Evolutionary conservation across 225 moss, liverwort and hornwort species (phyloP).

Genomic region (Pleurozium schreberi): DNA sequence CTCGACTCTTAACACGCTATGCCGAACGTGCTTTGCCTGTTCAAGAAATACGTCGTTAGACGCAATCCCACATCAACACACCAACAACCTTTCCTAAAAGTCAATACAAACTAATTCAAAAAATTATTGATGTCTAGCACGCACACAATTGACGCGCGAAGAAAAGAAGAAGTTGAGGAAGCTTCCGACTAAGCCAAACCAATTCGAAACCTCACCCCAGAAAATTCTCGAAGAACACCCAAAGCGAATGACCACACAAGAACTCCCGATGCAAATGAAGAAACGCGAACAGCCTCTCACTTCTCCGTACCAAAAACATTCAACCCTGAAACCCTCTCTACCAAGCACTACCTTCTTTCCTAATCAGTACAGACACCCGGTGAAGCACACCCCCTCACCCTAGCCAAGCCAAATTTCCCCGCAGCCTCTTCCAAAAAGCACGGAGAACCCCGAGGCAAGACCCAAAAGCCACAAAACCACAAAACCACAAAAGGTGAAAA

Average conservation of each 20-base stretch:
- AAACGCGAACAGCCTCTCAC: not conserved
- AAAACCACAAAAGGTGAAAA: not conserved
- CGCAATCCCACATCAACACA: not conserved
- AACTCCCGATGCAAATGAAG: not conserved
- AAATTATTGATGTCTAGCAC: not conserved
- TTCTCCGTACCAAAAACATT: not conserved
- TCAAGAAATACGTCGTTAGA: not conserved
- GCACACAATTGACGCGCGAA: not conserved
- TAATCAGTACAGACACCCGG: not conserved
- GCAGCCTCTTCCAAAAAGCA: not conserved
- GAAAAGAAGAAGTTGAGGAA: not conserved
- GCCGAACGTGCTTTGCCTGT: not conserved
- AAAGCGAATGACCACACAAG: not conserved
- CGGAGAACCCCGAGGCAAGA: not conserved
- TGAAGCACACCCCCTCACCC: not conserved
- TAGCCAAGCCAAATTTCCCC: not conserved
- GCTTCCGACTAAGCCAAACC: not conserved
- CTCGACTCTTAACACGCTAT: not conserved
- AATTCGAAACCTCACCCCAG: not conserved
- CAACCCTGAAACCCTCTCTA: not conserved
- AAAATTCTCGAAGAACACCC: not conserved
- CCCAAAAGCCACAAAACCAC: not conserved
- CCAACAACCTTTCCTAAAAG: not conserved
- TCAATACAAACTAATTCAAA: not conserved
- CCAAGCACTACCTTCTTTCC: not conserved